These are phyloP conservation scores for Penicillium lagena DNA, from an alignment of 495 filamentous ascomycete species.

Conservation along the genomic window DNA sequence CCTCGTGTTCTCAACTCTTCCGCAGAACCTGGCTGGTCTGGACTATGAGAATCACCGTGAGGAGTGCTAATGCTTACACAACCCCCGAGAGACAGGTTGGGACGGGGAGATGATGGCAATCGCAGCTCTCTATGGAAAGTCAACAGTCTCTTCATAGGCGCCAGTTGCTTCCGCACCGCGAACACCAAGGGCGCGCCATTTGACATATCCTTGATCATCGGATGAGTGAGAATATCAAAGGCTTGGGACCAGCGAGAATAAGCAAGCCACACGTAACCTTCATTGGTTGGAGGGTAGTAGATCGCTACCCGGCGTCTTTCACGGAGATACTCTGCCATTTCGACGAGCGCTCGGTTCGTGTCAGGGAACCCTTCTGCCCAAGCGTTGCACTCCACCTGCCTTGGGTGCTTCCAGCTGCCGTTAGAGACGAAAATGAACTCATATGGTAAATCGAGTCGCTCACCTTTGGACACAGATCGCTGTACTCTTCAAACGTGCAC, in stretches of 20 bases:
- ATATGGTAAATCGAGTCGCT: background rate
- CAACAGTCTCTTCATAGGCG: background rate
- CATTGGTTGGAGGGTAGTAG: conserved; percentile 5
- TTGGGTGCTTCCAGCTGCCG: background rate
- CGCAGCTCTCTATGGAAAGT: too few species aligned
- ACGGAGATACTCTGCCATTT: conserved; percentile 19
- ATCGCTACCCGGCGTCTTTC: conserved; percentile 19
- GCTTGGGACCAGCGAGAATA: conserved; percentile 18
- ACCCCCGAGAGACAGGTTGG: too few species aligned
- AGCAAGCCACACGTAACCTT: conserved; percentile 17
- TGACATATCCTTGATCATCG: background rate
- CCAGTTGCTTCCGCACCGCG: conserved; percentile 11
- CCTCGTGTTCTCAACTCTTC: too few species aligned
- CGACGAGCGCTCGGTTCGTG: conserved; percentile 20
- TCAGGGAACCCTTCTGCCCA: conserved; percentile 34
- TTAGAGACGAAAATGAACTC: conserved; percentile 2
- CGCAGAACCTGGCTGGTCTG: too few species aligned
- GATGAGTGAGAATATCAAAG: conserved; percentile 14
- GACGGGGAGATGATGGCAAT: too few species aligned
- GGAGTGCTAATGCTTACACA: too few species aligned
- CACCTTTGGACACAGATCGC: conserved; percentile 21
- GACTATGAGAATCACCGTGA: too few species aligned
- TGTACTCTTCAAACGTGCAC: conserved; percentile 30
- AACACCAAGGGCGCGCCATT: conserved; percentile 16
- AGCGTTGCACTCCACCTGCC: conserved; percentile 13